A percentile compares a stretch with the other conserved stretches of the same genome.
Conservation (phyloP, 306 rosid genomes). For the Cicer cuneatum region DNA sequence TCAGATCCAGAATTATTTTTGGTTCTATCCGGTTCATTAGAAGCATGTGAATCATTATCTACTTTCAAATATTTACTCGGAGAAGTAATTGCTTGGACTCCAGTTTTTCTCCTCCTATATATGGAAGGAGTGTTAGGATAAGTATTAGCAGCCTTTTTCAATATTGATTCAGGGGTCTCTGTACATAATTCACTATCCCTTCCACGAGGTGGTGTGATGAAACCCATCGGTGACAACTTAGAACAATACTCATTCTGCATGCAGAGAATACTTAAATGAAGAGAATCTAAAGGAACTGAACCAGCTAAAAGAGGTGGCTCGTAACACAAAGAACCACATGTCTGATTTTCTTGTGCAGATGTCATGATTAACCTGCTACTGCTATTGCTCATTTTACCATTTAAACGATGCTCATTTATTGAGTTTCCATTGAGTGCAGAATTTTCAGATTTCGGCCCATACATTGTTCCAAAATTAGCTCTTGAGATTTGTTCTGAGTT, state of each 20-base stretch:
- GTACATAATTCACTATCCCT: constrained; percentile 57
- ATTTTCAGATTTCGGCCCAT: constrained; percentile 44
- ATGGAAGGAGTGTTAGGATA: constrained; percentile 96
- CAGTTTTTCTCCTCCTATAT: constrained; percentile 73
- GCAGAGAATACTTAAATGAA: constrained; percentile 50
- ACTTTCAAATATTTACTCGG: constrained; percentile 50
- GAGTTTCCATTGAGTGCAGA: constrained; percentile 46
- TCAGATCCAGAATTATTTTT: constrained; percentile 52
- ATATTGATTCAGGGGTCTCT: constrained; percentile 84
- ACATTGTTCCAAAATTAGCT: constrained; percentile 49
- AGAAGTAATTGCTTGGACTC: constrained; percentile 49
- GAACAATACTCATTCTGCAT: constrained; percentile 59
- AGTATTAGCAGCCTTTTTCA: constrained; percentile 84
- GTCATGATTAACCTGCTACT: constrained; percentile 53
- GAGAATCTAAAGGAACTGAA: constrained; percentile 62
- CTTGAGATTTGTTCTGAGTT: constrained; percentile 56
- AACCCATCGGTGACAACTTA: constrained; percentile 64
- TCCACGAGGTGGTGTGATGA: constrained; percentile 84
- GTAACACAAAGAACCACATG: constrained; percentile 71
- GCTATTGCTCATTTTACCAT: constrained; percentile 51
- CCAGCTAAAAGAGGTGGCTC: constrained; percentile 69
- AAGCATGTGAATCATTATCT: constrained; percentile 49
- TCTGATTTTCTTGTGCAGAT: constrained; percentile 59
- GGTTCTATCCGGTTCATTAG: constrained; percentile 50
- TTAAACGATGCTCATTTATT: constrained; percentile 49